Conservation (phyloP, 2,329 filamentous ascomycete species). For the Exophiala alcalophila region DNA sequence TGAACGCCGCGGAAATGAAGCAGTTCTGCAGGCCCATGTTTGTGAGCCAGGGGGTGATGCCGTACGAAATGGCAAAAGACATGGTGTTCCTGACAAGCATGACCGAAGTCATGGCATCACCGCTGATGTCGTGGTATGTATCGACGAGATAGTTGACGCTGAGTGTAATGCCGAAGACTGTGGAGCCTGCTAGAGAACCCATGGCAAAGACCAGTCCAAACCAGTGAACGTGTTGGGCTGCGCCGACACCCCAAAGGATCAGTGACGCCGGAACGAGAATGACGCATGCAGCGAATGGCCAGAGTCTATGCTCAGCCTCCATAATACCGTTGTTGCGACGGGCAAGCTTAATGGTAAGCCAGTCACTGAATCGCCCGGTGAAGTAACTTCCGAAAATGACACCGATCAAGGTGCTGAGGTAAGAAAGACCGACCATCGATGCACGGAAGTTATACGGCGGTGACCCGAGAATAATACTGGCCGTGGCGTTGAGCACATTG, state of each 20-base stretch:
- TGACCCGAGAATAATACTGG: conserved; percentile 39
- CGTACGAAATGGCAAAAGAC: conserved; percentile 51
- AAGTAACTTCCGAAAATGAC: conserved; percentile 21
- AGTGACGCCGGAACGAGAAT: conserved; percentile 47
- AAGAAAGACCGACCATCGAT: conserved; percentile 40
- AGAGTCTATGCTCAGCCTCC: conserved; percentile 33
- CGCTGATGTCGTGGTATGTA: conserved; percentile 48
- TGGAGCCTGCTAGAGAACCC: conserved; percentile 47
- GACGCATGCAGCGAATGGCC: conserved; percentile 34
- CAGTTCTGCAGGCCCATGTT: conserved; percentile 41
- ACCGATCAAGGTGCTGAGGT: conserved; percentile 33
- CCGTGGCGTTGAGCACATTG: conserved; percentile 44
- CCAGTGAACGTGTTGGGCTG: conserved; percentile 49
- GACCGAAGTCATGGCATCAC: conserved; percentile 51
- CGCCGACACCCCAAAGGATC: conserved; percentile 53
- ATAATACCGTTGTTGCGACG: conserved; percentile 31
- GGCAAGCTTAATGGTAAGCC: conserved; percentile 29
- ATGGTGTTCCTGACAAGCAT: conserved; percentile 52
- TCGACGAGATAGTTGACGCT: conserved; percentile 50
- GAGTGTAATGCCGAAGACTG: conserved; percentile 45
- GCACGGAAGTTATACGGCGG: conserved; percentile 40
- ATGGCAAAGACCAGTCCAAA: conserved; percentile 51
- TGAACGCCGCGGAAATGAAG: conserved; percentile 43
- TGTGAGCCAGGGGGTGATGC: conserved; percentile 44
- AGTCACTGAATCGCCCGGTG: conserved; percentile 31